A percentile compares a stretch with the other conserved stretches of the same genome.
These are phyloP conservation scores for Phlyctochytrium bullatum DNA, from an alignment of 192 early-diverging fungal species.

Conservation along the genomic window DNA sequence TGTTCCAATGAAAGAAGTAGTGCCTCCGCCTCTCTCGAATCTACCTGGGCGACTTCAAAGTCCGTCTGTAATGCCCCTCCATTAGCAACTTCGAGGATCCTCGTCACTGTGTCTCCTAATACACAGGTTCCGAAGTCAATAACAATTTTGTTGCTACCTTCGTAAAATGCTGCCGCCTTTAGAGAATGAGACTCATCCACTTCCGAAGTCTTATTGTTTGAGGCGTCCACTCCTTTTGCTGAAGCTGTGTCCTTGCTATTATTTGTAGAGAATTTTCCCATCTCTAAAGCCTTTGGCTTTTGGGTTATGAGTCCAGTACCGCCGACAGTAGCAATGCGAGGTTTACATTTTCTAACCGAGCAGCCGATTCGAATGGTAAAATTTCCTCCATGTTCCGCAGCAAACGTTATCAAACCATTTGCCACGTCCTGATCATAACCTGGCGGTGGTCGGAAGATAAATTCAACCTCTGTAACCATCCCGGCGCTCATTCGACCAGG, in stretches of 20 bases:
- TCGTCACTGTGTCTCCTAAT: conserved; percentile 16
- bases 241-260: neutral
- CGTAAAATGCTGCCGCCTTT: neutral
- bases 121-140: conserved; percentile 31
- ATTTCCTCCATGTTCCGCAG: conserved; percentile 23
- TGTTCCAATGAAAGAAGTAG: neutral
- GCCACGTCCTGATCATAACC: conserved; percentile 29
- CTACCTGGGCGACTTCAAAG: conserved; percentile 1
- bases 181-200: neutral
- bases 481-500: conserved; percentile 35
- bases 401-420: conserved; percentile 23
- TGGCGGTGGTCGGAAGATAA: conserved; percentile 27
- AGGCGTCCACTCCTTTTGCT: neutral
- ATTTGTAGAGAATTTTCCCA: neutral
- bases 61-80: conserved; percentile 28
- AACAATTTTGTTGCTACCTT: neutral
- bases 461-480: conserved; percentile 23
- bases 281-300: neutral
- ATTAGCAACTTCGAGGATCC: conserved; percentile 22
- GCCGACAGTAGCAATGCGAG: conserved; percentile 16
- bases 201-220: neutral
- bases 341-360: conserved; percentile 23
- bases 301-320: conserved; percentile 7
- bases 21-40: neutral
- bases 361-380: conserved; percentile 25